A percentile compares a stretch with the other conserved stretches of the same genome.
Evolutionary conservation across 148 eudicot species (phyloP).

Genomic region (Spergularia bocconei): DNA sequence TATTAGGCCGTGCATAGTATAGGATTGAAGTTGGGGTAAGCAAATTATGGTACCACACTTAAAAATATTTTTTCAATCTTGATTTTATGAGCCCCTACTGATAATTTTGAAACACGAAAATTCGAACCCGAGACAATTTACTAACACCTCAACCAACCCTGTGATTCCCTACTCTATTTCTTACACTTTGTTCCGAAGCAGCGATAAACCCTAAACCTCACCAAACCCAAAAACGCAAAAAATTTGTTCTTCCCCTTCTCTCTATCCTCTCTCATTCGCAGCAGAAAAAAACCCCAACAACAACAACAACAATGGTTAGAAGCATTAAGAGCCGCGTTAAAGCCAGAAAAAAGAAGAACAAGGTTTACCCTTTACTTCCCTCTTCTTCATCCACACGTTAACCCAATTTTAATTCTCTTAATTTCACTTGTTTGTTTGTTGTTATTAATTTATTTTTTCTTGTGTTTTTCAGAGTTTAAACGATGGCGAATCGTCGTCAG

Average conservation of each 20-base stretch:
- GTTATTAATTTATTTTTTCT: not conserved
- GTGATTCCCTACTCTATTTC: too few species aligned
- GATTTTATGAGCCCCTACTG: too few species aligned
- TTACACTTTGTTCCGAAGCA: not conserved
- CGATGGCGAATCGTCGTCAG: slow-evolving; percentile 49
- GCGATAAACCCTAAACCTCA: slow-evolving; percentile 16
- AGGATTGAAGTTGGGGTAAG: too few species aligned
- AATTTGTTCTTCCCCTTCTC: too few species aligned
- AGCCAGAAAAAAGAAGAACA: slow-evolving; percentile 38
- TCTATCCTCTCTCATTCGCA: too few species aligned
- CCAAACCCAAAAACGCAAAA: not conserved
- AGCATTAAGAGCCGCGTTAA: not conserved
- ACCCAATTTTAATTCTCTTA: not conserved
- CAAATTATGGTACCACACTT: too few species aligned
- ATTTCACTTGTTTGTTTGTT: not conserved
- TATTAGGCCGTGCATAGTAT: too few species aligned
- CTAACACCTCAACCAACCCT: too few species aligned
- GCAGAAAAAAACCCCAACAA: not conserved
- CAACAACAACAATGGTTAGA: slow-evolving; percentile 46
- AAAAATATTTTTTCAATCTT: too few species aligned
- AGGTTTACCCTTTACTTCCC: slow-evolving; percentile 31
- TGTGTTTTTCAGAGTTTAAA: slow-evolving; percentile 40
- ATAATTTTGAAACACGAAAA: too few species aligned
- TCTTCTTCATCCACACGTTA: not conserved
- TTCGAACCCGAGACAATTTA: too few species aligned